Evolutionary conservation across 805 yeast species (phyloP).

Genomic region (Clavispora santaluciae): DNA sequence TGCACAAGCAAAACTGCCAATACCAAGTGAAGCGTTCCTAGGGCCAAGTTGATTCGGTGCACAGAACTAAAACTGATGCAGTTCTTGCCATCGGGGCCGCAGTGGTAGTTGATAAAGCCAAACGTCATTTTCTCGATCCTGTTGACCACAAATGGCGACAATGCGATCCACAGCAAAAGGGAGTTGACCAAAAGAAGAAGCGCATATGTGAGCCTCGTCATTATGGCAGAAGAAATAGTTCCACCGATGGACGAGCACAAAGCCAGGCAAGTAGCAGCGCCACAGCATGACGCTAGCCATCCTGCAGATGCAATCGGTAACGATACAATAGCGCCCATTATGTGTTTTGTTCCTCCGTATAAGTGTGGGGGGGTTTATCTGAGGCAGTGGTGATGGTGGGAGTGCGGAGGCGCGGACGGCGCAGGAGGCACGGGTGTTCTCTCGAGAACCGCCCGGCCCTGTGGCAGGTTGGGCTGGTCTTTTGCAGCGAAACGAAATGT

Average conservation of each 20-base stretch:
- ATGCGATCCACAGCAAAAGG: constrained; percentile 85
- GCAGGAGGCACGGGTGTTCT: not conserved
- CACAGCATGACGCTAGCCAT: constrained; percentile 16
- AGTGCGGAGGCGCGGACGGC: not conserved
- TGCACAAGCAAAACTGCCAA: constrained; percentile 66
- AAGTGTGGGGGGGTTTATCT: not conserved
- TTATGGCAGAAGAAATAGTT: constrained; percentile 65
- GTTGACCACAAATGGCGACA: constrained; percentile 72
- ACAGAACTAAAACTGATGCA: constrained; percentile 90
- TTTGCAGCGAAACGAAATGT: too few species aligned
- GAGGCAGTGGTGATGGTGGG: not conserved
- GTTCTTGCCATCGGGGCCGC: constrained; percentile 67
- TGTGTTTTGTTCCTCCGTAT: not conserved
- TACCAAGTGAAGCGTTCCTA: constrained; percentile 72
- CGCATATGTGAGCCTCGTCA: constrained; percentile 88
- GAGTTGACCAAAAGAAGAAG: constrained; percentile 71
- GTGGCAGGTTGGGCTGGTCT: too few species aligned
- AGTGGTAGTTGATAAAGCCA: constrained; percentile 64
- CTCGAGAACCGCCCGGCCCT: too few species aligned
- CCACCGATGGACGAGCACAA: constrained; percentile 50
- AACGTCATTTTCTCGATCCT: constrained; percentile 68
- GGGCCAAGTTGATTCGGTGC: constrained; percentile 84
- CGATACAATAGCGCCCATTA: constrained; percentile 16
- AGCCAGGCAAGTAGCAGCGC: constrained; percentile 61
- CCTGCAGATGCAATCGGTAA: constrained; percentile 11